Percentiles rank a stretch among this genome's conserved stretches.
Conservation (phyloP, 1,284 basidiomycete genomes). For the Cryptococcus floricola region DNA sequence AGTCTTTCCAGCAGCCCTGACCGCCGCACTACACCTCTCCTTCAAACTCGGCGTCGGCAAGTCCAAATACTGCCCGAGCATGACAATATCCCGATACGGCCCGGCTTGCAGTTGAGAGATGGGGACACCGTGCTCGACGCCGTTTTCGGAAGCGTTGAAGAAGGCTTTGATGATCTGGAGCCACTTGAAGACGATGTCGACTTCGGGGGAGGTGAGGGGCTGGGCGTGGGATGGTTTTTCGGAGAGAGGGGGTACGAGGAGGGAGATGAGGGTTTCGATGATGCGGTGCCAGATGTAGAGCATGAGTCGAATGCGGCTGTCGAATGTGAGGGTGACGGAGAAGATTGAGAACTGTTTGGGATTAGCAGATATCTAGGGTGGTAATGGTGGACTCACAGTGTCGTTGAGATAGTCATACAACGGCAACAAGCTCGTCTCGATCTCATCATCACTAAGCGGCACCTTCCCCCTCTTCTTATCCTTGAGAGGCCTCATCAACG, state of each 20-base stretch:
- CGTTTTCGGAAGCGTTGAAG: constrained; percentile 46
- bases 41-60: constrained; percentile 39
- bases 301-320: constrained; percentile 29
- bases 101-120: constrained; percentile 32
- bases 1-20: constrained; percentile 30
- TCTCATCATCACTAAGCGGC: constrained; percentile 33
- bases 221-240: constrained; percentile 27
- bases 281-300: constrained; percentile 39
- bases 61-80: constrained; percentile 47
- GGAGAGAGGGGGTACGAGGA: constrained; percentile 45
- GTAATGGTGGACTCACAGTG: constrained; percentile 31
- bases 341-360: constrained; percentile 42
- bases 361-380: neutral
- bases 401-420: constrained; percentile 46
- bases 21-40: constrained; percentile 39
- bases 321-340: constrained; percentile 33
- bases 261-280: constrained; percentile 41
- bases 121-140: constrained; percentile 44
- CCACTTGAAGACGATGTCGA: constrained; percentile 49
- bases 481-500: constrained; percentile 31
- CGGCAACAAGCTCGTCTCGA: constrained; percentile 37
- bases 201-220: constrained; percentile 20
- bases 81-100: constrained; percentile 43
- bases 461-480: constrained; percentile 37
- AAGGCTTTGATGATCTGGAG: constrained; percentile 44